phyloP scores from a whole-genome alignment of 257 asterid species.

The Cruciata laevipes region DNA sequence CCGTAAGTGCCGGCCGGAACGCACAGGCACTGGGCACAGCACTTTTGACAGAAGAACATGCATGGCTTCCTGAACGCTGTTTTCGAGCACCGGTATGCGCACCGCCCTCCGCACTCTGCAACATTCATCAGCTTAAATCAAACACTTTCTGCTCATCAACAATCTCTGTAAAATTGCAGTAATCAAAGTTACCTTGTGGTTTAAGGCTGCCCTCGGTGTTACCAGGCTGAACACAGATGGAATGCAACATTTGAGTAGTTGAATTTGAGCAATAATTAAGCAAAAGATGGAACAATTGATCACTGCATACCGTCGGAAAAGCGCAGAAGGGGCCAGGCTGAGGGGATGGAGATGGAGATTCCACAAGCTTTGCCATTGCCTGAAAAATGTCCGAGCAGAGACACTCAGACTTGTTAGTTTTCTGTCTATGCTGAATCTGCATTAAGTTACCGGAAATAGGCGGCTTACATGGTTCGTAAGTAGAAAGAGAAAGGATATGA shows the following conservation, averaged over 20 bases:
- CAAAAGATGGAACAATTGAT: too few relatives aligned
- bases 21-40: conserved; percentile 60
- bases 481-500: conserved; percentile 13
- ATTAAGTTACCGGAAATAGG: background rate
- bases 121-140: background rate
- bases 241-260: background rate
- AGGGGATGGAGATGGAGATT: conserved; percentile 32
- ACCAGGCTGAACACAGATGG: conserved; percentile 35
- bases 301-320: conserved; percentile 18
- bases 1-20: conserved; percentile 90
- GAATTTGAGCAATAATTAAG: background rate
- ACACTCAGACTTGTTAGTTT: background rate
- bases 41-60: conserved; percentile 69
- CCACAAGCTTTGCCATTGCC: conserved; percentile 12
- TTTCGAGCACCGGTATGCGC: conserved; percentile 59
- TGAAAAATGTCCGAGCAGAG: background rate
- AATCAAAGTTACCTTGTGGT: conserved; percentile 48
- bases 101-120: conserved; percentile 47
- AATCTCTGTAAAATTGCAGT: background rate
- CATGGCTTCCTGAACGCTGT: conserved; percentile 78
- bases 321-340: conserved; percentile 8
- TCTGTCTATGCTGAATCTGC: background rate
- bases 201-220: conserved; percentile 68
- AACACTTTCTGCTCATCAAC: background rate
- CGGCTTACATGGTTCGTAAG: conserved; percentile 13